Conservation (phyloP, 1,284 basidiomycete species). For the Ceratobasidium sp. region DNA sequence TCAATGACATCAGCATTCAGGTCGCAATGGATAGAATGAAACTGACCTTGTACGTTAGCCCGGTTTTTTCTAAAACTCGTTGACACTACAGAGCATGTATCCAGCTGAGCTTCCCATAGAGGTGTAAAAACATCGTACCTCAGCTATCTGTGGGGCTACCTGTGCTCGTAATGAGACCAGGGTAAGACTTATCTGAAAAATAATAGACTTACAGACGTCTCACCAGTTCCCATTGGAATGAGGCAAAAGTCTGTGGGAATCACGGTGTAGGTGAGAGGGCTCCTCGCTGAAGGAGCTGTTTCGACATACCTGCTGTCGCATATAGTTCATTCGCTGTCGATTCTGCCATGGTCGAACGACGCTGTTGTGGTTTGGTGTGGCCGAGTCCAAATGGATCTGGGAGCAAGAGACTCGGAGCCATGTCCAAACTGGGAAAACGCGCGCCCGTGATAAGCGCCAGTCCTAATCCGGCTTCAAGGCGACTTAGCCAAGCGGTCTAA, state of each 20-base stretch:
- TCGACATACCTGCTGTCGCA: constrained; percentile 50
- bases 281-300: no score
- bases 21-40: background rate
- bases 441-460: no score
- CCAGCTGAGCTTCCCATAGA: constrained; percentile 54
- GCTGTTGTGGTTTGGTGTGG: background rate
- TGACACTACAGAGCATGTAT: constrained; percentile 65
- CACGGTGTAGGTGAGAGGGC: constrained; percentile 49
- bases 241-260: constrained; percentile 75
- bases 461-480: background rate
- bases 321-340: constrained; percentile 47
- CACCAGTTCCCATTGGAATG: constrained; percentile 78
- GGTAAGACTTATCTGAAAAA: background rate
- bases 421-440: no score
- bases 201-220: constrained; percentile 66
- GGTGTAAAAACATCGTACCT: constrained; percentile 42
- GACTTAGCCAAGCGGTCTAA: constrained; percentile 31
- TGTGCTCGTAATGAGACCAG: constrained; percentile 31
- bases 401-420: background rate
- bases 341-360: constrained; percentile 6
- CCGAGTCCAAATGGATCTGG: background rate
- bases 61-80: constrained; percentile 80
- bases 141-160: constrained; percentile 58
- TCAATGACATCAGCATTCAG: constrained; percentile 8
- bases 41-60: constrained; percentile 80